Evolutionary conservation across 2,329 filamentous ascomycete species (phyloP), one percentile per base, ranked within the genome.

Genomic region (Lomentospora prolificans): DNA sequence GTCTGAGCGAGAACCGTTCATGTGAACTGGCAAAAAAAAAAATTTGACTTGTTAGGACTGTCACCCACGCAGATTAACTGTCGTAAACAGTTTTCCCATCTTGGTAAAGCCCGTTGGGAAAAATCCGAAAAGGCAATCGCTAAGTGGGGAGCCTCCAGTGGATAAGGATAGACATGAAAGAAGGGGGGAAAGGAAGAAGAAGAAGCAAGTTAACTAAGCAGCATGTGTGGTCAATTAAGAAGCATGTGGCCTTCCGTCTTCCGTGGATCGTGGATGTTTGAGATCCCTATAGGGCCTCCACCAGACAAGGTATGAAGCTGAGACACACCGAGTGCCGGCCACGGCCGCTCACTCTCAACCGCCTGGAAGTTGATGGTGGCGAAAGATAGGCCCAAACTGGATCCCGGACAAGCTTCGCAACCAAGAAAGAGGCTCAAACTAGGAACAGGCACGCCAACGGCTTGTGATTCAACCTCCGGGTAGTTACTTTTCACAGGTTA

Each of bases 41-140:
- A n/a, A n/a, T n/a, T n/a, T n/a, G n/a, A n/a, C n/a, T n/a, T n/a
- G n/a, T n/a, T n/a, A n/a, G n/a, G n/a, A n/a, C n/a, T n/a, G n/a
- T 19, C 17, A n/a, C 19, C 36, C 36, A 19, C 19, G 36, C 36
- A 41, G 36, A 41, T 39, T 41, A 41, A 6, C n/a, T 41, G n/a
- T 41, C 36, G 36, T 48, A 48, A 48, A 48, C 44, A 48, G 44
- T 48, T 48, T 48, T 25, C 44, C 44, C 44, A 6, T 48, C 44
- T 48, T 48, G 17, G 44, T 25, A 22, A 48, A 48, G 44, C 2
- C 22, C 22, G 24, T 25, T 48, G 44, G 44, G 7, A 48, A 48
- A 25, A n/a, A n/a, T n/a, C n/a, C n/a, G n/a, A n/a, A n/a, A n/a
- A n/a, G n/a, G n/a, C 14, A n/a, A 5, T 14, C n/a, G 36, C 19